Evolutionary conservation across 2,329 filamentous ascomycete genomes (phyloP).

Genomic region (Teratosphaeria destructans): DNA sequence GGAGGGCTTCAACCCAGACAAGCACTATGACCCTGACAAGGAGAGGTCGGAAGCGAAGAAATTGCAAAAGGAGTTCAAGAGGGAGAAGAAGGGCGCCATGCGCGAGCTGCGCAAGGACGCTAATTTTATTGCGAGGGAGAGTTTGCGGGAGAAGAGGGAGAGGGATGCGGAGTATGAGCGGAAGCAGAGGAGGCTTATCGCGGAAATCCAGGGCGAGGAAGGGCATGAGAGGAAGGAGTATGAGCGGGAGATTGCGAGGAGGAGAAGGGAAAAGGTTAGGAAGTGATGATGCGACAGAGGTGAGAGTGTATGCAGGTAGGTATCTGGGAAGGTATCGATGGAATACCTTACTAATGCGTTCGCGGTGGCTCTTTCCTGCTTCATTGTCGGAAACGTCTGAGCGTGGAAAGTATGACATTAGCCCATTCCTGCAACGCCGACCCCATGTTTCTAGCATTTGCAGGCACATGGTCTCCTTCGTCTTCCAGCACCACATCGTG

Average conservation of each 20-base stretch:
- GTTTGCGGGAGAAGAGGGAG: constrained; percentile 83
- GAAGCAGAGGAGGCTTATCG: constrained; percentile 85
- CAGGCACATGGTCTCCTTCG: no score
- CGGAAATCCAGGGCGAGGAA: constrained; percentile 93
- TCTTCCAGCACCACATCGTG: no score
- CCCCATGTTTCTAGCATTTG: no score
- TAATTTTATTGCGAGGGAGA: constrained; percentile 84
- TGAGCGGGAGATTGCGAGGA: constrained; percentile 69
- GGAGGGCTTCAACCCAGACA: constrained; percentile 84
- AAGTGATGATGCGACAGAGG: not conserved
- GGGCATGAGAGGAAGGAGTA: constrained; percentile 78
- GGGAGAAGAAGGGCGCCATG: constrained; percentile 88
- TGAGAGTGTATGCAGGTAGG: not conserved
- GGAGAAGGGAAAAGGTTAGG: constrained; percentile 50
- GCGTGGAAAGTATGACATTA: no score
- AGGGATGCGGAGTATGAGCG: constrained; percentile 88
- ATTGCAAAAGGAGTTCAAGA: constrained; percentile 83
- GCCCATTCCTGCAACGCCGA: no score
- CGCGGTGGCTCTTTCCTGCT: no score
- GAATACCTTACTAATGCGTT: no score
- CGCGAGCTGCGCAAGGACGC: constrained; percentile 91
- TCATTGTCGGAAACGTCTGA: no score
- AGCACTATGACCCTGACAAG: constrained; percentile 92
- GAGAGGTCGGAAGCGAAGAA: constrained; percentile 78
- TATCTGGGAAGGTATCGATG: not conserved